phyloP scores from a whole-genome alignment of 768 basidiomycete genomes.

The Amanita phalloides region DNA sequence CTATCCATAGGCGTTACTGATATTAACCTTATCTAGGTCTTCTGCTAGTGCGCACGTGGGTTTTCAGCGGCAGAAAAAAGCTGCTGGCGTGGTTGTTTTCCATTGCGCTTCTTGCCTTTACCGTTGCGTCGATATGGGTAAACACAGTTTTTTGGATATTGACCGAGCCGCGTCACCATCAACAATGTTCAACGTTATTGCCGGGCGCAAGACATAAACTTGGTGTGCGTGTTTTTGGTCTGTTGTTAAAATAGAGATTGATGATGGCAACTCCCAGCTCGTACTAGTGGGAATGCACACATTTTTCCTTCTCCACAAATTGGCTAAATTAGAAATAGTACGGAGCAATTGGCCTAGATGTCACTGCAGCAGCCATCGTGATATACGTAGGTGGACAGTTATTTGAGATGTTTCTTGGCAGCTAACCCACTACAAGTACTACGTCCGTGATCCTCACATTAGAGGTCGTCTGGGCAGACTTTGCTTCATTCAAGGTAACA shows the following conservation, averaged over 20 bases:
- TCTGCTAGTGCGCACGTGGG: background rate
- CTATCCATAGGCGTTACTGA: too few species aligned
- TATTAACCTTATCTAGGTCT: background rate
- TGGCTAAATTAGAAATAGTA: background rate
- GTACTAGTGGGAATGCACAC: background rate
- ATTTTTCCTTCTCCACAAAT: background rate
- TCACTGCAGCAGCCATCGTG: background rate
- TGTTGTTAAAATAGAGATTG: background rate
- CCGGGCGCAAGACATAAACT: too few species aligned
- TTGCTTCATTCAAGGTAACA: background rate
- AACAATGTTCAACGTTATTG: background rate
- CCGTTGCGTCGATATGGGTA: background rate
- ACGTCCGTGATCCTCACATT: background rate
- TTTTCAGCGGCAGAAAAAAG: background rate
- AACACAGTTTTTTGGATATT: background rate
- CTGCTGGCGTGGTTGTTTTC: background rate
- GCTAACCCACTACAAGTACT: too few species aligned
- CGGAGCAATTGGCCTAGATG: background rate
- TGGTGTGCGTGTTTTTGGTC: background rate
- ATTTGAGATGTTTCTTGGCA: too few species aligned
- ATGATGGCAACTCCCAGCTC: background rate
- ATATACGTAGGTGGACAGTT: background rate
- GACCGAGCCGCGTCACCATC: background rate
- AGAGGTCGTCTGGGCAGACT: background rate
- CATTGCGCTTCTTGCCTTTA: too few species aligned